These are phyloP conservation scores for Aspergillus diversus DNA, from an alignment of 495 filamentous ascomycete species.

Conservation along the genomic window DNA sequence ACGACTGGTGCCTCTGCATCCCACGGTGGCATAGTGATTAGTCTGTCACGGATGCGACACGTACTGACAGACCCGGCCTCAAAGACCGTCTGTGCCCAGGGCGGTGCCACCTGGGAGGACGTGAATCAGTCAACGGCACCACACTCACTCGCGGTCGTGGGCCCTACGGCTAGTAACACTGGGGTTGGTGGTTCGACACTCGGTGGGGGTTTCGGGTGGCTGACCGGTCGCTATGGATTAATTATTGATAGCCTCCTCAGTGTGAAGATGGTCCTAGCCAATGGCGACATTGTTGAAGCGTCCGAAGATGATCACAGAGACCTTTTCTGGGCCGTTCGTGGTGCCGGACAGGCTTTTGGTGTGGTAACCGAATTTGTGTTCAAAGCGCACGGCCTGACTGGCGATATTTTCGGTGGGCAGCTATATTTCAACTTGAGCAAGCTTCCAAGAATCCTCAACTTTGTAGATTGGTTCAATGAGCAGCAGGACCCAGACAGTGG, in stretches of 20 bases:
- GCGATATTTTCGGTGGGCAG: slow-evolving; percentile 44
- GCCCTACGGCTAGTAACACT: slow-evolving; percentile 53
- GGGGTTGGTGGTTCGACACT: slow-evolving; percentile 56
- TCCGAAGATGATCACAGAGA: slow-evolving; percentile 34
- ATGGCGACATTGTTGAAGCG: slow-evolving; percentile 40
- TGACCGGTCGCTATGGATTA: slow-evolving; percentile 47
- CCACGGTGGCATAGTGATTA: slow-evolving; percentile 50
- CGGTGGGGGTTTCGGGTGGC: slow-evolving; percentile 55
- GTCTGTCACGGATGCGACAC: slow-evolving; percentile 46
- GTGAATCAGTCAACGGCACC: slow-evolving; percentile 49
- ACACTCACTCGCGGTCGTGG: slow-evolving; percentile 53
- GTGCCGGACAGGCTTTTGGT: slow-evolving; percentile 45
- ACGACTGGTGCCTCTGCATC: slow-evolving; percentile 23
- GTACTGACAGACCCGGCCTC: slow-evolving; percentile 45
- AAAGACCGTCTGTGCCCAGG: slow-evolving; percentile 47
- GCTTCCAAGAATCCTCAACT: slow-evolving; percentile 38
- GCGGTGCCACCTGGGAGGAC: slow-evolving; percentile 54
- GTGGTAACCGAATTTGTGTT: slow-evolving; percentile 45
- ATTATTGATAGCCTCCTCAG: slow-evolving; percentile 51
- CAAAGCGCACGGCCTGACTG: slow-evolving; percentile 34
- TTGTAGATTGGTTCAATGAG: slow-evolving; percentile 42
- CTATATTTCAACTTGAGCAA: slow-evolving; percentile 41
- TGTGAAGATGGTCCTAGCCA: slow-evolving; percentile 49
- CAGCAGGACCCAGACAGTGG: slow-evolving; percentile 26
- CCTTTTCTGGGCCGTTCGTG: slow-evolving; percentile 50